phyloP scores from a whole-genome alignment of 371 early-diverging fungal species.

The Syncephalastrum monosporum region DNA sequence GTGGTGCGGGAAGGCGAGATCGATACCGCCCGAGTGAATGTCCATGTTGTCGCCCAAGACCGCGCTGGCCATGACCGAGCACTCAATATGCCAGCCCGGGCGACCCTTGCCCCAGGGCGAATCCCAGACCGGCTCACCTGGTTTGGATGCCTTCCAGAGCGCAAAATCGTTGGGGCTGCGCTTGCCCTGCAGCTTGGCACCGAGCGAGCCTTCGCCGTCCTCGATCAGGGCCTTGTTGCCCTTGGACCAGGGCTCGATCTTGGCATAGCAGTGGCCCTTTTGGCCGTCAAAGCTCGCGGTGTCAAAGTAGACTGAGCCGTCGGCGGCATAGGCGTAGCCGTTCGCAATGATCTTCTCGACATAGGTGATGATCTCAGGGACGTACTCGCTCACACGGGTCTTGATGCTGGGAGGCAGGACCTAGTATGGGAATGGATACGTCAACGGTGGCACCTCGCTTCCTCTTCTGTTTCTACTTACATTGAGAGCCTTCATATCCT shows the following conservation, averaged over 20 bases:
- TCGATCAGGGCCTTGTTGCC: constrained; percentile 77
- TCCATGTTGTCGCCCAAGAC: constrained; percentile 92
- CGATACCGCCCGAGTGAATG: constrained; percentile 99
- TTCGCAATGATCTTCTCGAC: constrained; percentile 92
- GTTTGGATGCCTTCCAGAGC: constrained; percentile 97
- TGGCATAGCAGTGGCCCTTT: constrained; percentile 87
- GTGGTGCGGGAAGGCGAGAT: constrained; percentile 99
- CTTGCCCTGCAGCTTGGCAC: constrained; percentile 72
- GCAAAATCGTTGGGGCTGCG: constrained; percentile 92
- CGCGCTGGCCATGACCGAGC: constrained; percentile 98
- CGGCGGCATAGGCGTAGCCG: constrained; percentile 92
- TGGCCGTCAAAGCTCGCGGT: constrained; percentile 85
- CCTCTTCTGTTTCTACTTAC: constrained; percentile 38
- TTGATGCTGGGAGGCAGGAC: constrained; percentile 90
- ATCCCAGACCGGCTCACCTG: constrained; percentile 96
- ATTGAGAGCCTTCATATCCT: constrained; percentile 94
- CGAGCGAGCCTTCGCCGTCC: constrained; percentile 93
- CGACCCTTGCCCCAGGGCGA: constrained; percentile 96
- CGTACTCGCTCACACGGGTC: constrained; percentile 98
- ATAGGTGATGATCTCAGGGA: constrained; percentile 93
- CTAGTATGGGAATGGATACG: constrained; percentile 19
- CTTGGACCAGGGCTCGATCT: constrained; percentile 89
- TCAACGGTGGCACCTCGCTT: not conserved
- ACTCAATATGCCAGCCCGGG: constrained; percentile 99
- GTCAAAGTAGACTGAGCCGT: constrained; percentile 99